Evolutionary conservation across 192 early-diverging fungal species (phyloP), one percentile per base, ranked within the genome.

Genomic region (Thamnidium elegans): DNA sequence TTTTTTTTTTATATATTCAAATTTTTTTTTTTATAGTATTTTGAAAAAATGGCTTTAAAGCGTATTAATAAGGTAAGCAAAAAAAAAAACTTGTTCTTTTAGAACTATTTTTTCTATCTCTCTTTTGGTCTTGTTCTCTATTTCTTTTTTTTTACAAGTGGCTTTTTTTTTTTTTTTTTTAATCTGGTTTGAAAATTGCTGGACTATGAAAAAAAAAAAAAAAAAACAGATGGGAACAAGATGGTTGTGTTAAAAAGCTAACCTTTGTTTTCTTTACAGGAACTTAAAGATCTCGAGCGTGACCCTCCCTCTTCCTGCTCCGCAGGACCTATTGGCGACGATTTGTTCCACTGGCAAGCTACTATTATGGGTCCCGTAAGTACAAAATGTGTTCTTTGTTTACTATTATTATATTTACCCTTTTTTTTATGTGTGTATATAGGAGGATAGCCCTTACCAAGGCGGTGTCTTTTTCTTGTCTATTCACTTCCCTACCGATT

Each of bases 221-320:
- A 56, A 34, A 34, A 56, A 36, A 19, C 3, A 56, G 4, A 55
- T 39, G 15, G 34, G 34, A 56, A 32, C 26, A 56, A 56, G 55
- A 56, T 56, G 55, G 32, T 56, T 26, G 31, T 19, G 7, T 56
- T 56, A 56, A 7, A 17, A 48, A 48, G 9, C 36, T 39, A 39
- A 48, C 3, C 10, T 19, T 9, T 34, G 55, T 39, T 20, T 56
- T 15, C n/a, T 17, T 7, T 55, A 55, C 74, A 93, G 90, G 91
- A 99, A 84, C 80, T 98, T 78, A 85, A 84, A 82, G 97, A 99
- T 82, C 89, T 99, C 79, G 92, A 89, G 67, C 88, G 92, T 75
- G 97, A 99, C 85, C 97, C 97, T 59, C 97, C 97, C 69, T 93
- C 94, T 14, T 94, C 94, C 51, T 98, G 95, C 87, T 93, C 90